phyloP scores from a whole-genome alignment of 2,329 filamentous ascomycete genomes.

The Thelonectria olida region DNA sequence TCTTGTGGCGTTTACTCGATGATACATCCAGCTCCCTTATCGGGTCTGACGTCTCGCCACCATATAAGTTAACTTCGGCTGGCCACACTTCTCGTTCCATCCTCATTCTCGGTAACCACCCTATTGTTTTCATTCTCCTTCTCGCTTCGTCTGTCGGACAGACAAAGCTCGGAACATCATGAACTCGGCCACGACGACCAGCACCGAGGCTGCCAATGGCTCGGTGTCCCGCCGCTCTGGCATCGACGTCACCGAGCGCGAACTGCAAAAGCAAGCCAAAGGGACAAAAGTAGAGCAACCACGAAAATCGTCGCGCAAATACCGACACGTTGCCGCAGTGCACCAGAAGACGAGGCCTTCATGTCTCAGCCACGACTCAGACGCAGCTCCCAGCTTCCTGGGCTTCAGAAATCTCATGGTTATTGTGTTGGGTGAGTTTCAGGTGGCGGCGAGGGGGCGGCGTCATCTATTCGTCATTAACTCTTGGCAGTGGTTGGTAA shows the following conservation, averaged over 20 bases:
- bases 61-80: slow-evolving; percentile 18
- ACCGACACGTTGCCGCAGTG: slow-evolving; percentile 90
- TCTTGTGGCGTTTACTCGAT: slow-evolving; percentile 16
- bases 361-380: slow-evolving; percentile 85
- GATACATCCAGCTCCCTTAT: slow-evolving; percentile 16
- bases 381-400: slow-evolving; percentile 81
- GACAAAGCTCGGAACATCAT: slow-evolving; percentile 40
- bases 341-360: slow-evolving; percentile 79
- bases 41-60: slow-evolving; percentile 22
- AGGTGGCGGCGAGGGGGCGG: slow-evolving; percentile 25
- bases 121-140: not conserved
- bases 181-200: slow-evolving; percentile 54
- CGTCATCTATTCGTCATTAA: slow-evolving; percentile 28
- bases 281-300: slow-evolving; percentile 36
- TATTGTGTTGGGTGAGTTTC: slow-evolving; percentile 78
- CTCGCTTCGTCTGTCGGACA: slow-evolving; percentile 24
- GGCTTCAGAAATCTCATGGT: slow-evolving; percentile 98
- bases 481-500: slow-evolving; percentile 81
- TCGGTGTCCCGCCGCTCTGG: slow-evolving; percentile 35
- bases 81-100: not conserved
- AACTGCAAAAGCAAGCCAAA: slow-evolving; percentile 32
- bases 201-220: slow-evolving; percentile 43
- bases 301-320: slow-evolving; percentile 62
- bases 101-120: not conserved
- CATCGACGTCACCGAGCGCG: slow-evolving; percentile 40